Conservation (phyloP, 495 filamentous ascomycete species). For the Hypoxylon lienhwacheense region DNA sequence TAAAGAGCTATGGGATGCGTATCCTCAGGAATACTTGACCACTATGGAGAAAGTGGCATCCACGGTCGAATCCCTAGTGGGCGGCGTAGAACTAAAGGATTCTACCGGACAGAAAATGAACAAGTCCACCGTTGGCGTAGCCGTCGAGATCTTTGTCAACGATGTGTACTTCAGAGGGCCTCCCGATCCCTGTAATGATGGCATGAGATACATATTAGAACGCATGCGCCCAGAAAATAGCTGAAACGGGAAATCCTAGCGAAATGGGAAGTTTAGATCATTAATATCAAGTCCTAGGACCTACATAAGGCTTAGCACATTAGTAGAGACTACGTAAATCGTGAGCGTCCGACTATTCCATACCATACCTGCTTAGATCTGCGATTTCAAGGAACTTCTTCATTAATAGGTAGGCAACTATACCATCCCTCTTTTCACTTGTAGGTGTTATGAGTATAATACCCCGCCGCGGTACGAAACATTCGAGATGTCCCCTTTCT, state of each 20-base stretch:
- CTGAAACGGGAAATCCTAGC: neutral
- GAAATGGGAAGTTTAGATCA: neutral
- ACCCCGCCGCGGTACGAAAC: no score
- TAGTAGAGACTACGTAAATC: no score
- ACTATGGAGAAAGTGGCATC: slow-evolving; percentile 22
- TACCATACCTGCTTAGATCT: no score
- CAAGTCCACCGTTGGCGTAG: slow-evolving; percentile 16
- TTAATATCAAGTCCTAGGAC: neutral
- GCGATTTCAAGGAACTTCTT: no score
- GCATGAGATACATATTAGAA: slow-evolving; percentile 17
- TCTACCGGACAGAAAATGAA: slow-evolving; percentile 19
- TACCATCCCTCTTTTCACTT: no score
- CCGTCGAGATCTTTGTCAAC: slow-evolving; percentile 29
- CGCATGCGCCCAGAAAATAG: slow-evolving; percentile 20
- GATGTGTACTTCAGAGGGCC: slow-evolving; percentile 23
- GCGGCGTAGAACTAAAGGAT: slow-evolving; percentile 11
- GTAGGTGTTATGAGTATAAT: no score
- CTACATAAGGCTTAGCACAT: neutral
- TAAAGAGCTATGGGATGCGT: slow-evolving; percentile 30
- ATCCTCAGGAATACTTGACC: slow-evolving; percentile 30
- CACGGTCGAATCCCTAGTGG: slow-evolving; percentile 18
- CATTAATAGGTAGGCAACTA: no score
- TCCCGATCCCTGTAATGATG: slow-evolving; percentile 25
- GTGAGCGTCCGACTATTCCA: no score
- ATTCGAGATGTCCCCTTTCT: no score